Conservation (phyloP, 352 stramenopile genomes). For the Plasmopara muralis region DNA sequence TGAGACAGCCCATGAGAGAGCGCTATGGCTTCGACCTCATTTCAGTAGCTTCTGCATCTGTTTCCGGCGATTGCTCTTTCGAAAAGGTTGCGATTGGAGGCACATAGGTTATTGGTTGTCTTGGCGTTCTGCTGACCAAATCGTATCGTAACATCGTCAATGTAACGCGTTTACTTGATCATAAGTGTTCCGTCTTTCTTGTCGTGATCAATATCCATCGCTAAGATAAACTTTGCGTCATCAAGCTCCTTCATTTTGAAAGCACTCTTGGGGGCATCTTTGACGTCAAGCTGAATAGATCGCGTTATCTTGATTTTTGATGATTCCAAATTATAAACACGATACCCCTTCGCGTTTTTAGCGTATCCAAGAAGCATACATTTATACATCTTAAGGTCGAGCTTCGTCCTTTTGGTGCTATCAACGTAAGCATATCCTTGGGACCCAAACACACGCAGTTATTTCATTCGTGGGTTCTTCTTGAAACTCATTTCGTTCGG, state of each 20-base stretch:
- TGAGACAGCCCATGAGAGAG: neutral
- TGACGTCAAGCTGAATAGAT: neutral
- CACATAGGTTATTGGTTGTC: slow-evolving; percentile 2
- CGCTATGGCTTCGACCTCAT: neutral
- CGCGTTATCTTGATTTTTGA: slow-evolving; percentile 7
- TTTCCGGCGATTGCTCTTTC: neutral
- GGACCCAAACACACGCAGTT: neutral
- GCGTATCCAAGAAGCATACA: neutral
- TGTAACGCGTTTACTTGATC: slow-evolving; percentile 7
- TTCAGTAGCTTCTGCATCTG: neutral
- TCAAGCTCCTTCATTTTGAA: slow-evolving; percentile 18
- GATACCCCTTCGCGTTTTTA: slow-evolving; percentile 11
- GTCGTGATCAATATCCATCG: slow-evolving; percentile 20
- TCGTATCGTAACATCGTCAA: neutral
- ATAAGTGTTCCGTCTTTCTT: neutral
- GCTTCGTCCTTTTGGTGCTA: neutral
- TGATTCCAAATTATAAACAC: slow-evolving; percentile 10
- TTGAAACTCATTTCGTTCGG: neutral
- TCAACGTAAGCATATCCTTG: neutral
- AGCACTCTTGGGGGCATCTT: neutral
- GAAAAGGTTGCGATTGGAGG: slow-evolving; percentile 1
- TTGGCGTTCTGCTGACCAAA: slow-evolving; percentile 14
- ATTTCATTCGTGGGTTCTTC: neutral
- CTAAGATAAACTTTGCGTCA: slow-evolving; percentile 13
- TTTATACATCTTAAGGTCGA: neutral